Evolutionary conservation across 805 yeast species (phyloP).

Genomic region (Maudiozyma turicensis): DNA sequence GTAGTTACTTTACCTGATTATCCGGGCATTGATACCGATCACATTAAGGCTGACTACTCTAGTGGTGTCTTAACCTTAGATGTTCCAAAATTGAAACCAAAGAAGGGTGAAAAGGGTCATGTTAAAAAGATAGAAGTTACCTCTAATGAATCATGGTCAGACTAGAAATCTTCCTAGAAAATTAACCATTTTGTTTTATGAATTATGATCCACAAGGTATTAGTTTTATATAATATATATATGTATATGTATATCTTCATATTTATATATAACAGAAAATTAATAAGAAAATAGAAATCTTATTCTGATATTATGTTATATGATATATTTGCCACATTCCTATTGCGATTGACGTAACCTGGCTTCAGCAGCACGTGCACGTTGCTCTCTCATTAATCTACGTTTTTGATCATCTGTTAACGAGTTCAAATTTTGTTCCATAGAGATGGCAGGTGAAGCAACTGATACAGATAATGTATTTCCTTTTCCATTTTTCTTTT

Average conservation of each 20-base stretch:
- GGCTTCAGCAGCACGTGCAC: constrained; percentile 96
- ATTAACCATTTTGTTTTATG: too few relatives aligned
- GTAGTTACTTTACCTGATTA: constrained; percentile 32
- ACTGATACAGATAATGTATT: constrained; percentile 19
- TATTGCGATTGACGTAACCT: constrained; percentile 33
- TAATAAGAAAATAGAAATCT: not conserved
- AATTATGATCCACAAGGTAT: not conserved
- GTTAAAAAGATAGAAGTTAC: constrained; percentile 25
- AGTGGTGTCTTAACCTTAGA: constrained; percentile 37
- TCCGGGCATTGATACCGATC: constrained; percentile 34
- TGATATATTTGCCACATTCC: too few relatives aligned
- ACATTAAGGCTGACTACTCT: constrained; percentile 37
- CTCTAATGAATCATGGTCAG: constrained; percentile 19
- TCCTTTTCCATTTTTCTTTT: constrained; percentile 31
- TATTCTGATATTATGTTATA: not conserved
- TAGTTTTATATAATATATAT: not conserved
- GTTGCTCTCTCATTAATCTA: constrained; percentile 81
- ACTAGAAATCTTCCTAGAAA: not conserved
- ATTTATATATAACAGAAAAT: too few relatives aligned
- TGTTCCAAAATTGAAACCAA: constrained; percentile 33
- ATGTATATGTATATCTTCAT: too few relatives aligned
- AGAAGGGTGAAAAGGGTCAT: constrained; percentile 14
- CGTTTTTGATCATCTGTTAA: constrained; percentile 64
- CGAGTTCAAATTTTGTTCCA: constrained; percentile 43
- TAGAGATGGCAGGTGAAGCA: constrained; percentile 3